Percentiles rank a stretch among this genome's conserved stretches.
Conservation (phyloP, 179 eudicot genomes). For the Dionaea muscipula region DNA sequence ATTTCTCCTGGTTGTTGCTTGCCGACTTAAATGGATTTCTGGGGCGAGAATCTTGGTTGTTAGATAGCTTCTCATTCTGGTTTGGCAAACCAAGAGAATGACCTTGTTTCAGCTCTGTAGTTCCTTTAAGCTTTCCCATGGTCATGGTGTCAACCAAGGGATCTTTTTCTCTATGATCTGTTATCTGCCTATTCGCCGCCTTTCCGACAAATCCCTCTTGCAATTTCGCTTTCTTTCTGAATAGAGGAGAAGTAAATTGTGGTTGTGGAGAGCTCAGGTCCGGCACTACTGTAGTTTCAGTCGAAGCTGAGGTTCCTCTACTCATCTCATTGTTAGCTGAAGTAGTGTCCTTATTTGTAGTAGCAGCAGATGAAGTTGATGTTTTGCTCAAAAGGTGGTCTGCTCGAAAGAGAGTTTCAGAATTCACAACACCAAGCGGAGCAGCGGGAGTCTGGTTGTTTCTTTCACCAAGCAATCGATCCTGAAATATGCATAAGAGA, state of each 20-base stretch:
- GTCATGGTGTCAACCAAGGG: conserved; percentile 3
- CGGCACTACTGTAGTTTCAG: conserved; percentile 26
- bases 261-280: conserved; percentile 26
- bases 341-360: conserved; percentile 7
- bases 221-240: conserved; percentile 31
- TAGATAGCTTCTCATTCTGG: conserved; percentile 59
- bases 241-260: conserved; percentile 31
- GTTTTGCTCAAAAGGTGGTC: conserved; percentile 14
- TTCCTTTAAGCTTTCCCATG: conserved; percentile 9
- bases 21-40: conserved; percentile 75
- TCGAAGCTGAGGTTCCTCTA: conserved; percentile 24
- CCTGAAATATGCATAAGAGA: conserved; percentile 31
- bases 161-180: conserved; percentile 5
- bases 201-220: conserved; percentile 29
- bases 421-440: conserved; percentile 14
- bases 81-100: conserved; percentile 36
- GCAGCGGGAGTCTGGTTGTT: conserved; percentile 12
- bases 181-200: conserved; percentile 17
- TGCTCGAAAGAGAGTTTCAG: conserved; percentile 15
- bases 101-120: conserved; percentile 17
- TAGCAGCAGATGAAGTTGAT: conserved; percentile 11
- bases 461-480: conserved; percentile 44
- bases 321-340: conserved; percentile 9
- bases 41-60: conserved; percentile 29
- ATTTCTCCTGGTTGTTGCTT: conserved; percentile 31